A percentile compares a stretch with the other conserved stretches of the same genome.
phyloP scores from a whole-genome alignment of 164 flowering plant genomes.

The Vitis amurensis region DNA sequence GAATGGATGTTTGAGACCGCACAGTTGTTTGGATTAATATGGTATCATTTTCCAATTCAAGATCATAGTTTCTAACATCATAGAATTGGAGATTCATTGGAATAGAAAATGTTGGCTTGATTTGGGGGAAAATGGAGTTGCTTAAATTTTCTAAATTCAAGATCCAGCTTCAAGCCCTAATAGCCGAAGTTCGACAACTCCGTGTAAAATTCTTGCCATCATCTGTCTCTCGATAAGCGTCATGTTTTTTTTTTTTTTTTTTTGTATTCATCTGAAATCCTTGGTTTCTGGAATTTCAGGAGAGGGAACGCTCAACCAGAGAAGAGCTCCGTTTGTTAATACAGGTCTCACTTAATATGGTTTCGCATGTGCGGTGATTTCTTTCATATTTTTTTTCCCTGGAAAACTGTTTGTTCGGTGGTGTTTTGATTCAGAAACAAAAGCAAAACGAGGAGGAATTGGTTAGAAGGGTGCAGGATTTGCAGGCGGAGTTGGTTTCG shows the following conservation, averaged over 20 bases:
- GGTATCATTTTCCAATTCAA: too few species aligned
- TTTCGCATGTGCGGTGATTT: background rate
- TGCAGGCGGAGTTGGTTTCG: conserved; percentile 40
- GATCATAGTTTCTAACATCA: too few species aligned
- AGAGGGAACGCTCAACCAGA: conserved; percentile 36
- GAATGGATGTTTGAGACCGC: too few species aligned
- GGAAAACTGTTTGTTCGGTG: background rate
- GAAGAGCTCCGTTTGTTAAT: conserved; percentile 29
- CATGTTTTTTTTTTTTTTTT: conserved; percentile 5
- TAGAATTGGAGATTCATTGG: too few species aligned
- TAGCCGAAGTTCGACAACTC: conserved; percentile 51
- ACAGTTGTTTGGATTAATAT: too few species aligned
- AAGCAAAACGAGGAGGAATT: conserved; percentile 57
- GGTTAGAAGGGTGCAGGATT: conserved; percentile 35
- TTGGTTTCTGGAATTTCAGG: conserved; percentile 26
- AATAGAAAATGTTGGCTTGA: background rate
- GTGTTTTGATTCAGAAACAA: conserved; percentile 40
- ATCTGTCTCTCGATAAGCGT: background rate
- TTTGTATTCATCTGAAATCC: background rate
- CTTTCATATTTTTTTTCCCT: background rate
- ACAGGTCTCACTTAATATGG: conserved; percentile 37
- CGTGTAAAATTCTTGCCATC: conserved; percentile 25
- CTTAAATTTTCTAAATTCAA: conserved; percentile 62
- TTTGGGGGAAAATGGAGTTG: conserved; percentile 50
- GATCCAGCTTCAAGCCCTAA: conserved; percentile 56